Base-by-base conservation (phyloP, 352 stramenopile genomes). In the Phytophthora sansomeana region DNA sequence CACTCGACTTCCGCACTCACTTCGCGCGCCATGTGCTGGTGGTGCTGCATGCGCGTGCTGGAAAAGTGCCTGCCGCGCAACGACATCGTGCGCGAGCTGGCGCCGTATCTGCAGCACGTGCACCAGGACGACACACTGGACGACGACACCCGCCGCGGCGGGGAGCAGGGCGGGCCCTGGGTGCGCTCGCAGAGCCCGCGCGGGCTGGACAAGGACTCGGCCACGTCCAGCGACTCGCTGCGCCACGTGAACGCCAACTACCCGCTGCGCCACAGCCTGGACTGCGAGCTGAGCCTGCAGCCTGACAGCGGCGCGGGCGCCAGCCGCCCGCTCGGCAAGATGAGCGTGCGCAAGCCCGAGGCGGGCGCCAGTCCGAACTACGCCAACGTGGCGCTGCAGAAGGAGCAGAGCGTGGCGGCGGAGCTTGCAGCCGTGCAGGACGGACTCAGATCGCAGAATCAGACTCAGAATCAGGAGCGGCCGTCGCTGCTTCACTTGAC, bases 1-100 rank as follows among this genome's bases (percentile, higher is more conserved):
- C 35, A 41, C 11, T 41, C 33, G 33, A 41, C 35, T 41, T 24
- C 21, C 21, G 21, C 21, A 24, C 21, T 24, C 21, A 24, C 21
- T 24, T 24, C 21, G 35, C 8, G 30, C 26, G 17, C 24, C 16
- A 89, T 93, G 75, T 94, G 88, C 64, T 96, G 88, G 88, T 93
- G 87, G 86, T 96, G 88, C 69, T 96, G 88, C 58, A 96, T 96
- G 84, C 88, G 86, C 62, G 80, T 93, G 47, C 57, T 96, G 63
- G 87, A 96, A 63, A 91, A 91, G 58, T 95, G 86, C 60, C 69
- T 96, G 46, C 88, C 88, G 33, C 86, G 86, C 28, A 96, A 96
- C 63, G 88, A 96, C 65, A 96, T 96, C 33, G 88, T 96, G 56
- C 83, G 86, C 33, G 88, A 96, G 60, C 74, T 96, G 39, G 86